Percentiles rank a stretch among this genome's conserved stretches.
Evolutionary conservation across 2,329 filamentous ascomycete species (phyloP).

Genomic region (Zymoseptoria tritici): DNA sequence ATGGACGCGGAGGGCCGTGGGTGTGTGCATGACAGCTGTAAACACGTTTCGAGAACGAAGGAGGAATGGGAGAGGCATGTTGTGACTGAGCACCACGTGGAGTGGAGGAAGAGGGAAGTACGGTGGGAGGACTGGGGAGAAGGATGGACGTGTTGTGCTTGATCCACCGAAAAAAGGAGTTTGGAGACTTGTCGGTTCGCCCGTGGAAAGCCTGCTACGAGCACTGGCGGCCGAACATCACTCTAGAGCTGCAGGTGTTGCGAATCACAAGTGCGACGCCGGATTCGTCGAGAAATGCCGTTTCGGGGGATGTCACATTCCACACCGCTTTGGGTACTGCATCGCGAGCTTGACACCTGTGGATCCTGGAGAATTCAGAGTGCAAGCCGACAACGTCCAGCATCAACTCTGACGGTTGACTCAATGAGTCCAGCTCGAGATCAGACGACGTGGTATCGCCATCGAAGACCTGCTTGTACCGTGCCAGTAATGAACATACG

Average conservation of each 20-base stretch:
- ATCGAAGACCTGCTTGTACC: background rate
- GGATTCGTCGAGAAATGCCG: background rate
- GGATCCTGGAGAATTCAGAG: background rate
- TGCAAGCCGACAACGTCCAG: background rate
- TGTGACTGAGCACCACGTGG: background rate
- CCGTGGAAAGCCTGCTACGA: background rate
- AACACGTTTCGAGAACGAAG: background rate
- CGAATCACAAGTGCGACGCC: background rate
- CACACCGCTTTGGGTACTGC: background rate
- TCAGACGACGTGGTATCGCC: background rate
- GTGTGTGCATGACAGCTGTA: background rate
- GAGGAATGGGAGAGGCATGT: background rate
- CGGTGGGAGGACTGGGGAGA: background rate
- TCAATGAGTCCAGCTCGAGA: background rate
- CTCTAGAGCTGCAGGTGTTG: background rate
- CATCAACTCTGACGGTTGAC: background rate
- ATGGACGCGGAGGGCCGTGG: background rate
- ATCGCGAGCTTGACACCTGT: background rate
- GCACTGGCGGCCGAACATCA: too few species aligned
- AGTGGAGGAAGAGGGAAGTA: too few species aligned
- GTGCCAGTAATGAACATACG: background rate
- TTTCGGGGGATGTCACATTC: background rate
- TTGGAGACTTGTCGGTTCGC: background rate
- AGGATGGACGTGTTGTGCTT: background rate
- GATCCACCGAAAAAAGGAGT: background rate